Evolutionary conservation across 2,329 filamentous ascomycete genomes (phyloP), one percentile per base, ranked within the genome.

Genomic region (Claviceps pusilla): DNA sequence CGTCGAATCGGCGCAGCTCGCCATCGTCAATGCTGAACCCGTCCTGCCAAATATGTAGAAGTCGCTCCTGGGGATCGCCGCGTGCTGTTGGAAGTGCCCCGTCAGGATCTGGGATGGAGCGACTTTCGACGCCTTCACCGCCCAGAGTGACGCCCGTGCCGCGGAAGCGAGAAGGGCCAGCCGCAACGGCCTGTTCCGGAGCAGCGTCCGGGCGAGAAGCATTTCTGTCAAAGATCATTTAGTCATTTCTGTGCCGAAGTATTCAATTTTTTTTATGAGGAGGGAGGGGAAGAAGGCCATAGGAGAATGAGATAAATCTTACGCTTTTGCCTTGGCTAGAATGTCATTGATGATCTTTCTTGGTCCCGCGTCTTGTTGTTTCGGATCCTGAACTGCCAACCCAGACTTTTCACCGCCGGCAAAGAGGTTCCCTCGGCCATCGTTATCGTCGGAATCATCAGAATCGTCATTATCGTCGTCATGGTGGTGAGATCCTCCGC

Each of bases 1-100:
- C 87, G 62, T 90, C 85, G 64, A 87, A 91, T 54, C 86, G 81
- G 65, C 79, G 83, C 42, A 93, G 78, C 49, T 83, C 79, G 33
- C 88, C 88, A 62, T 93, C 86, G 56, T 90, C 87, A 57, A 94
- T 82, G 59, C 86, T 91, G 71, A 93, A 91, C 14, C 88, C 88
- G 64, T 94, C 84, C 46, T 78, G 77, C 88, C 88, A 94, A 48
- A 93, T 76, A 63, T 91, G 87, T 53, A 94, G 75, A 11, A 81
- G 78, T 51, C 87, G 82, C 51, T 81, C 80, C 57, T 86, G 80
- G 5, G 78, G 76, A 39, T 76, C 71, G 1, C 65, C 58, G 16
- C 59, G 64, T n/a, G 60, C 45, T 10, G 63, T 35, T 29, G 59
- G 60, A 59, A 68, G 24, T 59, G 62, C 57, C 3, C 67, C 66